phyloP scores from a whole-genome alignment of 2,329 filamentous ascomycete genomes.

The Penicillium brevicompactum region DNA sequence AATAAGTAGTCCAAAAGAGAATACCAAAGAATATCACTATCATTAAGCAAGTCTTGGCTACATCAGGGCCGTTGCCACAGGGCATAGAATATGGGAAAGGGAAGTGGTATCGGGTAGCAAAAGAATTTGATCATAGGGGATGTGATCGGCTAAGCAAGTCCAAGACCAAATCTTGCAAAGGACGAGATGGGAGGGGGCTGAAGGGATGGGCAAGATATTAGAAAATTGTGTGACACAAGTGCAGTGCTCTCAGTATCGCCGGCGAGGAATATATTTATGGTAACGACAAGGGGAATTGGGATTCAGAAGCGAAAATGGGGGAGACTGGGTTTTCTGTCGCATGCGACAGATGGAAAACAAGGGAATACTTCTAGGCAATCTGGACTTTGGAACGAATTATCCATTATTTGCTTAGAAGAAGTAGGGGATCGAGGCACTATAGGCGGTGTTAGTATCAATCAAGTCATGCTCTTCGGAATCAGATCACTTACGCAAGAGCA shows the following conservation, averaged over 20 bases:
- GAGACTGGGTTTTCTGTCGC: constrained; percentile 2
- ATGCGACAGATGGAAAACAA: constrained; percentile 6
- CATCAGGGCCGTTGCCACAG: not conserved
- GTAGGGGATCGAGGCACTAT: constrained; percentile 50
- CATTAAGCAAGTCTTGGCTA: constrained; percentile 20
- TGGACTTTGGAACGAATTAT: constrained; percentile 3
- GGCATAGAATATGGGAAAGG: constrained; percentile 8
- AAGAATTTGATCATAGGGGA: not conserved
- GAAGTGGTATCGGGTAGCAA: constrained; percentile 16
- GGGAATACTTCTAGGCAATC: not conserved
- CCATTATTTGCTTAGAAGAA: constrained; percentile 40
- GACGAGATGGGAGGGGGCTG: not conserved
- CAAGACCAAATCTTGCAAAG: constrained; percentile 6
- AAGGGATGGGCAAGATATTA: constrained; percentile 16
- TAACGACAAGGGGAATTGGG: constrained; percentile 27
- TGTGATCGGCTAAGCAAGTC: not conserved
- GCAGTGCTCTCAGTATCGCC: constrained; percentile 15
- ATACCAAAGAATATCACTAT: constrained; percentile 11
- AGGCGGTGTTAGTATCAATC: constrained; percentile 20
- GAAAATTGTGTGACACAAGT: constrained; percentile 18
- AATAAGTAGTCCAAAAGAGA: not conserved
- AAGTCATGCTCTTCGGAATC: not conserved
- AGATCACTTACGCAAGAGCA: constrained; percentile 77
- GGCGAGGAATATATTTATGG: constrained; percentile 30
- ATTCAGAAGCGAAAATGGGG: constrained; percentile 11